Evolutionary conservation across 345 rosid species (phyloP).

Genomic region (Geranium brycei): DNA sequence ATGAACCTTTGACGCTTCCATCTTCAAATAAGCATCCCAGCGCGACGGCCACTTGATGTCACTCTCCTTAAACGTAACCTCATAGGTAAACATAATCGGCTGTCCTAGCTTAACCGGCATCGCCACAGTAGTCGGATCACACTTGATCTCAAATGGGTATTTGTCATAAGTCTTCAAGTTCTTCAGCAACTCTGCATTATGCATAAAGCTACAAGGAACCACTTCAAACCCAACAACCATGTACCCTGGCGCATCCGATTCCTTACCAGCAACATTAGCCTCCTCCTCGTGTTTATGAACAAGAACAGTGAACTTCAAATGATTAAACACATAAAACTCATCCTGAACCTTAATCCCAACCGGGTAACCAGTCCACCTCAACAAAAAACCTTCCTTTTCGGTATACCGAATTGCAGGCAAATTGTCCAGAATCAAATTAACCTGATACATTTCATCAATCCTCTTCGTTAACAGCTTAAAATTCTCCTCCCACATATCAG

Average conservation of each 20-base stretch:
- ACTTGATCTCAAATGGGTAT: constrained; percentile 44
- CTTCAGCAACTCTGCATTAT: constrained; percentile 41
- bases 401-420: constrained; percentile 55
- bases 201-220: constrained; percentile 59
- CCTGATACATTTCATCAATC: constrained; percentile 66
- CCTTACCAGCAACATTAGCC: constrained; percentile 27
- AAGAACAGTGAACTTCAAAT: constrained; percentile 62
- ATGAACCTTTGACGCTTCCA: constrained; percentile 71
- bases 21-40: constrained; percentile 46
- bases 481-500: constrained; percentile 32
- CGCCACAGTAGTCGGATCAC: constrained; percentile 17
- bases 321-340: constrained; percentile 48
- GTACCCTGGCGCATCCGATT: constrained; percentile 43
- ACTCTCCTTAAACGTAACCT: constrained; percentile 57
- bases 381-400: constrained; percentile 32
- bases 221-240: constrained; percentile 90
- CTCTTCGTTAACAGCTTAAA: constrained; percentile 48
- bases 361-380: constrained; percentile 67
- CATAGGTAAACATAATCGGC: constrained; percentile 60
- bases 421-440: constrained; percentile 56
- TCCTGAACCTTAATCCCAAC: constrained; percentile 49
- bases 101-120: constrained; percentile 65
- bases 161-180: constrained; percentile 42
- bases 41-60: constrained; percentile 89
- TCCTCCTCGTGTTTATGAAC: constrained; percentile 57